A percentile compares a stretch with the other conserved stretches of the same genome.
These are phyloP conservation scores for Apiospora hydei DNA, from an alignment of 2,329 filamentous ascomycete species.

Conservation along the genomic window DNA sequence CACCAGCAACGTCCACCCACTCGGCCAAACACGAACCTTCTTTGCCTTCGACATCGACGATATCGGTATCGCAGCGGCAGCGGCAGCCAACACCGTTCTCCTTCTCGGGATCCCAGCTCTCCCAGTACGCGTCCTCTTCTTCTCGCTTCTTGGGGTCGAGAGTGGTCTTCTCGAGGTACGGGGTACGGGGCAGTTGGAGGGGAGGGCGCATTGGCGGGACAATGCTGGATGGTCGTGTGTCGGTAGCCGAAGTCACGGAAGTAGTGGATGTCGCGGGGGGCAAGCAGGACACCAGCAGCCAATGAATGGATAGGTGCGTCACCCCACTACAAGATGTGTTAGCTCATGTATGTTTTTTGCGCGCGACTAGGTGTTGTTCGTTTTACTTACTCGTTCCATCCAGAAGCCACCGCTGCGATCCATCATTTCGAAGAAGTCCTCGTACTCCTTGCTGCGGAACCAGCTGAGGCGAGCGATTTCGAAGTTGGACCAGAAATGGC, in stretches of 20 bases:
- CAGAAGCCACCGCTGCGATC: slow-evolving; percentile 97
- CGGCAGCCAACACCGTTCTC: slow-evolving; percentile 97
- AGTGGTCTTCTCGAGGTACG: slow-evolving; percentile 84
- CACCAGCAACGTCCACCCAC: slow-evolving; percentile 97
- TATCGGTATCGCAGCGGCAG: slow-evolving; percentile 96
- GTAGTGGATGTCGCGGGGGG: slow-evolving; percentile 89
- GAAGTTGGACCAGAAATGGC: slow-evolving; percentile 99
- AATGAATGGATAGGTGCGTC: slow-evolving; percentile 98
- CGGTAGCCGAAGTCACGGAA: slow-evolving; percentile 99
- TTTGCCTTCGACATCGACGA: slow-evolving; percentile 97
- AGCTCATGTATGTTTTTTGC: slow-evolving; percentile 20
- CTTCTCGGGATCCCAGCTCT: slow-evolving; percentile 82
- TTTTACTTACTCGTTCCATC: slow-evolving; percentile 84
- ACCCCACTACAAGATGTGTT: slow-evolving; percentile 74
- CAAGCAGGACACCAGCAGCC: slow-evolving; percentile 86
- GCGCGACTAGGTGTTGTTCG: slow-evolving; percentile 7
- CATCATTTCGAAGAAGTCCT: slow-evolving; percentile 99
- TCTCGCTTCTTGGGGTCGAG: slow-evolving; percentile 81
- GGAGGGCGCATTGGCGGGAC: slow-evolving; percentile 91
- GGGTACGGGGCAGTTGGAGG: slow-evolving; percentile 82
- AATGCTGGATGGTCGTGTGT: slow-evolving; percentile 98
- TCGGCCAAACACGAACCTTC: slow-evolving; percentile 93
- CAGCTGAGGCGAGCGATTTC: slow-evolving; percentile 95
- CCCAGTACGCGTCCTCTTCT: slow-evolving; percentile 98
- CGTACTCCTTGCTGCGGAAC: slow-evolving; percentile 97